phyloP scores from a whole-genome alignment of 1,284 basidiomycete species.

The Ustilago curta region DNA sequence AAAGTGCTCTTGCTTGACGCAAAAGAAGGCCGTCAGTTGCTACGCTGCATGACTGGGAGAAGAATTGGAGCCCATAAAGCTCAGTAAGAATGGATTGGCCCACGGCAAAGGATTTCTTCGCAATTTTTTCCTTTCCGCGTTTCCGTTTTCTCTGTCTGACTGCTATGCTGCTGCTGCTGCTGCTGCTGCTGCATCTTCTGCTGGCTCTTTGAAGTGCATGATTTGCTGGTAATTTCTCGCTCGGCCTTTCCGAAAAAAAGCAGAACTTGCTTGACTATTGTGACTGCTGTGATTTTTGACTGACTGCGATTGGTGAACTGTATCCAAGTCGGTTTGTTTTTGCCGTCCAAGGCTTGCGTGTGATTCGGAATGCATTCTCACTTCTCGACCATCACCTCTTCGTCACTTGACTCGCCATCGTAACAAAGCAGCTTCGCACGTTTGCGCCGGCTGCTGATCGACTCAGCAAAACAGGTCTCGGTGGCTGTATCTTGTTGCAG shows the following conservation, averaged over 20 bases:
- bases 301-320: no score
- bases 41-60: no score
- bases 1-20: no score
- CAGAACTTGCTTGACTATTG: not conserved
- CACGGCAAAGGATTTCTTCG: no score
- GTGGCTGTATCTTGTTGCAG: slow-evolving; percentile 22
- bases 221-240: not conserved
- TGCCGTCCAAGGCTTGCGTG: not conserved
- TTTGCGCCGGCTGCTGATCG: slow-evolving; percentile 23
- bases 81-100: no score
- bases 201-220: not conserved
- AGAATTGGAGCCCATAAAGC: no score
- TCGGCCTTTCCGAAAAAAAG: slow-evolving; percentile 8
- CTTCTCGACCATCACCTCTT: not conserved
- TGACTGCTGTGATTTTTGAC: not conserved
- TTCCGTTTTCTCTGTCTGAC: not conserved
- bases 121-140: no score
- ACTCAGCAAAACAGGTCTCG: slow-evolving; percentile 40
- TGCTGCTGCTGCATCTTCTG: no score
- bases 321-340: slow-evolving; percentile 3
- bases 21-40: no score
- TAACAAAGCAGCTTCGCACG: slow-evolving; percentile 13
- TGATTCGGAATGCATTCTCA: not conserved
- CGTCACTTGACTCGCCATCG: not conserved
- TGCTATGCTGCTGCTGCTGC: no score